Base-by-base conservation (phyloP, 805 yeast species). In the Ogataea paraovalis region DNA sequence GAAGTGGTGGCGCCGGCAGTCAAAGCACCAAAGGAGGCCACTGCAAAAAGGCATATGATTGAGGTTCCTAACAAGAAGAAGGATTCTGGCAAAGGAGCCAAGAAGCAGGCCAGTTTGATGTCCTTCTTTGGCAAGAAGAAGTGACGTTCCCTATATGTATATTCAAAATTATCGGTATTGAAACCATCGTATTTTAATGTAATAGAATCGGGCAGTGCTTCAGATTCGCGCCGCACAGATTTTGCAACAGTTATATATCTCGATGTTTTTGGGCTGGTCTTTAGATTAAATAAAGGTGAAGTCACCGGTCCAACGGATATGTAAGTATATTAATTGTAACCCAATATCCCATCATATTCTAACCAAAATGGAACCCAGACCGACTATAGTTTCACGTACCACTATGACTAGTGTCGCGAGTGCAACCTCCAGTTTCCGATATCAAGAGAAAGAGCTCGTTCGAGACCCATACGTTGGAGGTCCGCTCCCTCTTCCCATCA, bases 21-120 rank as follows among this genome's bases (percentile, higher is more conserved):
- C 3, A 37, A 44, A 32, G 40, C 45, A 43, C 32, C 52, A 12
- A 36, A 42, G 30, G 41, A 49, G 40, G 30, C 41, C 30, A 50
- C 48, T 23, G 52, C 57, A 2, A 49, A 39, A 33, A 48, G 44
- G n/a, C 50, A 45, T 30, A 50, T 45, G 10, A 46, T 46, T 16
- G 48, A 51, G 12, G 38, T 47, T 21, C 22, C 44, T 34, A 34
- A 20, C 42, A 34, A 33, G 36, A 45, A 52, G 43, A 49, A 45
- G 13, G 27, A 47, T 20, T 21, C 43, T 13, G 52, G 37, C 5
- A 47, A 42, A 39, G 27, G 41, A 16, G 10, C 18, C 20, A 55
- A 55, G 37, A 60, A 58, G 40, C 68, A 65, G 47, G 51, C 59
- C 4, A 58, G 62, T 4, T 47, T 65, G 40, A 64, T 65, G 69